phyloP scores from a whole-genome alignment of 306 rosid genomes.

The Trichosanthes truncata region DNA sequence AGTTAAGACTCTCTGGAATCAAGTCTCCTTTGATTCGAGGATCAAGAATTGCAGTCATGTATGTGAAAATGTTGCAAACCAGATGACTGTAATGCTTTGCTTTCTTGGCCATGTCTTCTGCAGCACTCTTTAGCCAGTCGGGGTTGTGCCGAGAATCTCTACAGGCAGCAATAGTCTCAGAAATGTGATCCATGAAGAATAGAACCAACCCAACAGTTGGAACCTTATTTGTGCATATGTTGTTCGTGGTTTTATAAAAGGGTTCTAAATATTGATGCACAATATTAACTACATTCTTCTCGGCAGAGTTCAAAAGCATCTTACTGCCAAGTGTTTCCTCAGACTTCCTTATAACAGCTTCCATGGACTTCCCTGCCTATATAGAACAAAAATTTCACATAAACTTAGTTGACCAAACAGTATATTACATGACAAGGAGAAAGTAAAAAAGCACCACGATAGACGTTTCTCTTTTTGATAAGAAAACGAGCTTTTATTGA shows the following conservation, averaged over 20 bases:
- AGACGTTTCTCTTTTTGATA: no score
- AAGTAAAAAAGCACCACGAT: not conserved
- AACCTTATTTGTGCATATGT: constrained; percentile 82
- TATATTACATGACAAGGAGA: not conserved
- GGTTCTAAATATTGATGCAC: constrained; percentile 87
- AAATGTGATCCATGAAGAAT: constrained; percentile 96
- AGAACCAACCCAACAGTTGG: constrained; percentile 81
- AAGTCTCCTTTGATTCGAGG: constrained; percentile 93
- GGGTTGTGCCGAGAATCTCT: constrained; percentile 73
- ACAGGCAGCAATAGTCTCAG: constrained; percentile 66
- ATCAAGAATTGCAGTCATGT: constrained; percentile 87
- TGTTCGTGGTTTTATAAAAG: constrained; percentile 83
- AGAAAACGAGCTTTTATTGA: no score
- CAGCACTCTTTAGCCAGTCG: constrained; percentile 74
- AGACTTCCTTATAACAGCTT: constrained; percentile 61
- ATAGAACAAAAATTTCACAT: constrained; percentile 11
- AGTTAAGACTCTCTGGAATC: constrained; percentile 74
- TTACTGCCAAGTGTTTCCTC: constrained; percentile 58
- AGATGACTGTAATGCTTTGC: constrained; percentile 57
- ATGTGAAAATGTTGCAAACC: constrained; percentile 79
- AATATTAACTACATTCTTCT: constrained; percentile 55
- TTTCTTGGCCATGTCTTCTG: constrained; percentile 88
- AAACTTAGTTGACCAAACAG: not conserved
- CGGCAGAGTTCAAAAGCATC: constrained; percentile 55
- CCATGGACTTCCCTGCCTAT: constrained; percentile 86